Conservation (phyloP, 768 basidiomycete genomes). For the Podaxis mareebaensis region DNA sequence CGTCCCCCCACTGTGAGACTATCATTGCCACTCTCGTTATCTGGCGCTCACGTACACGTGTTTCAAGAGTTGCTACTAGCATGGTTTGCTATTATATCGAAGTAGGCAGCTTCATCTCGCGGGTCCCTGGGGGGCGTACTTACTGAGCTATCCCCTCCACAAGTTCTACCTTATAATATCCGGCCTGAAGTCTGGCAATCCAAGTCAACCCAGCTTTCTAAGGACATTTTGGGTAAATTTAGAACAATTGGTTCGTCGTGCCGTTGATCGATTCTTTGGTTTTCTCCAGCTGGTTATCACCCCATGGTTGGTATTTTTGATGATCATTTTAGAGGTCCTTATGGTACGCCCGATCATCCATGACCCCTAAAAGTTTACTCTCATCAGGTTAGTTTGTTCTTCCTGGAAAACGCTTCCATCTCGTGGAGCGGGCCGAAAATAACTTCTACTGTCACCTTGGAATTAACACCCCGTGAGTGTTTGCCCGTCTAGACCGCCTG, state of each 20-base stretch:
- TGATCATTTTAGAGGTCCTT: constrained; percentile 9
- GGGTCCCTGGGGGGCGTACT: background rate
- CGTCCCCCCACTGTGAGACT: background rate
- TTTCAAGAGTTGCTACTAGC: background rate
- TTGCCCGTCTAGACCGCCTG: no score
- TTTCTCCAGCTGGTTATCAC: background rate
- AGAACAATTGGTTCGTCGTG: background rate
- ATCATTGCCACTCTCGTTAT: background rate
- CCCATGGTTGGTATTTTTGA: constrained; percentile 14
- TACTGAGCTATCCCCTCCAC: background rate
- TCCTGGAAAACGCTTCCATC: constrained; percentile 2
- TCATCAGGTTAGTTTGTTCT: constrained; percentile 1
- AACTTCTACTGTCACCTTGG: constrained; percentile 14
- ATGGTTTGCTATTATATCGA: constrained; percentile 12
- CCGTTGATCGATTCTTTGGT: background rate
- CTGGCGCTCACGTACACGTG: background rate
- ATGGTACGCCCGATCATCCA: background rate
- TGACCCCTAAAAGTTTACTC: background rate
- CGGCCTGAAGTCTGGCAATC: background rate
- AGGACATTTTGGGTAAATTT: background rate
- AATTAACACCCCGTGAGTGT: constrained; percentile 1
- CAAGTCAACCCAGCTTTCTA: background rate
- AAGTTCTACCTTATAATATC: constrained; percentile 10
- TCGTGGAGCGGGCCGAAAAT: constrained; percentile 4
- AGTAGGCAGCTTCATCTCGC: background rate